Percentiles rank a stretch among this genome's conserved stretches.
phyloP scores from a whole-genome alignment of 2,329 filamentous ascomycete species.

The Helminthosporium solani region DNA sequence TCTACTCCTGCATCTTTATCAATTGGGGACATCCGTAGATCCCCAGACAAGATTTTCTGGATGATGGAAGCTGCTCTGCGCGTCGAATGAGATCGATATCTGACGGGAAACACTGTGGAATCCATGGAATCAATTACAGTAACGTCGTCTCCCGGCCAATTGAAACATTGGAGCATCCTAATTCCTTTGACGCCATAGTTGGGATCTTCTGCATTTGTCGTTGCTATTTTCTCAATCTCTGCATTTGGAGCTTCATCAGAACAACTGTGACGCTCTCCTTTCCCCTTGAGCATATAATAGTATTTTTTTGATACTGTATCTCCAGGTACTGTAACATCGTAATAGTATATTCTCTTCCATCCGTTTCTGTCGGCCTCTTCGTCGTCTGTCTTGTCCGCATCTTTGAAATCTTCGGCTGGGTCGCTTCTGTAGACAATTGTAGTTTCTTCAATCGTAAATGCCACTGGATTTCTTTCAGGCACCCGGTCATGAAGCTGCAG shows the following conservation, averaged over 20 bases:
- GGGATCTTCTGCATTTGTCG: no score
- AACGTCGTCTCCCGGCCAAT: not conserved
- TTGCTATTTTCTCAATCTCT: no score
- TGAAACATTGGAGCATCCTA: not conserved
- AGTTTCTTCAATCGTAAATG: not conserved
- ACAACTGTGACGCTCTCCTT: not conserved
- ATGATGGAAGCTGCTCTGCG: no score
- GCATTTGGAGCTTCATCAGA: not conserved
- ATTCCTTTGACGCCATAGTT: not conserved
- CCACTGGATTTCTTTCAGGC: not conserved
- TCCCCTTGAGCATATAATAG: not conserved
- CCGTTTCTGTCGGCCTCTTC: not conserved
- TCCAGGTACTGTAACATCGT: not conserved
- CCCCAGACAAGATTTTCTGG: no score
- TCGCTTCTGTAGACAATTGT: not conserved
- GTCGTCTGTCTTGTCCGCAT: not conserved
- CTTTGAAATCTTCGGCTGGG: not conserved
- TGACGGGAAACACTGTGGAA: no score
- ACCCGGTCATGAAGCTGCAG: not conserved
- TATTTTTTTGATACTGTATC: not conserved
- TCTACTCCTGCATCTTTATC: no score
- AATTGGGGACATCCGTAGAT: no score
- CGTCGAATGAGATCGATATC: no score
- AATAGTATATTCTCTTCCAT: not conserved
- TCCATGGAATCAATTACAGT: not conserved